Conservation (phyloP, 1,284 basidiomycete genomes). For the Boletus semigastroideus region DNA sequence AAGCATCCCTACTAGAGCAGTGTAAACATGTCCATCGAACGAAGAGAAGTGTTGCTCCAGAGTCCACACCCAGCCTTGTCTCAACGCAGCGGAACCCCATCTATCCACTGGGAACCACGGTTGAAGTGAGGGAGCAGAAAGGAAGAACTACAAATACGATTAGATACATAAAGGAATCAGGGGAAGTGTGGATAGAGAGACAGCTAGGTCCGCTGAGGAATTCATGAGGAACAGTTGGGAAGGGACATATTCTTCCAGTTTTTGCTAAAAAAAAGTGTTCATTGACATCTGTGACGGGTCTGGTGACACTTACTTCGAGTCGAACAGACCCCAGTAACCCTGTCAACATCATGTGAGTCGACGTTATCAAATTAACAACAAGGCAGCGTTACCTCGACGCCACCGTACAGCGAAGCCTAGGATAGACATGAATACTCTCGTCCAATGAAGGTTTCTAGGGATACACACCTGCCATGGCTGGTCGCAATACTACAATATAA, state of each 20-base stretch:
- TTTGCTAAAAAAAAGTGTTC: slow-evolving; percentile 33
- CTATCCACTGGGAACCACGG: background rate
- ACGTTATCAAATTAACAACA: slow-evolving; percentile 3
- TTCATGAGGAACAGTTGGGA: slow-evolving; percentile 40
- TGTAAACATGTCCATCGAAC: slow-evolving; percentile 14
- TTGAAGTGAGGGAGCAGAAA: slow-evolving; percentile 2
- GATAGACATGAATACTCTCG: slow-evolving; percentile 15
- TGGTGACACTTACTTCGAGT: slow-evolving; percentile 44
- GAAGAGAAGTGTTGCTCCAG: slow-evolving; percentile 7
- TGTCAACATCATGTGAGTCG: slow-evolving; percentile 15
- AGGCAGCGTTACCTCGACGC: slow-evolving; percentile 72
- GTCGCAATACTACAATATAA: slow-evolving; percentile 65
- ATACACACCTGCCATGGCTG: slow-evolving; percentile 77
- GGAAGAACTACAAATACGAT: slow-evolving; percentile 22
- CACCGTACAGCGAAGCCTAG: slow-evolving; percentile 53
- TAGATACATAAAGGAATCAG: slow-evolving; percentile 18
- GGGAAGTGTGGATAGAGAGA: slow-evolving; percentile 2
- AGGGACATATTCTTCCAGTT: slow-evolving; percentile 58
- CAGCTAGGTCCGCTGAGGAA: background rate
- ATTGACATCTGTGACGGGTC: background rate
- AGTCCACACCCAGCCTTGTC: slow-evolving; percentile 3
- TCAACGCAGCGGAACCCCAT: background rate
- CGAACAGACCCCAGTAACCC: slow-evolving; percentile 66
- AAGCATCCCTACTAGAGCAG: slow-evolving; percentile 1
- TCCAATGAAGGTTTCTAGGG: background rate